Evolutionary conservation across 2,329 filamentous ascomycete species (phyloP), one percentile per base, ranked within the genome.

Genomic region (Parascedosporium putredinis): DNA sequence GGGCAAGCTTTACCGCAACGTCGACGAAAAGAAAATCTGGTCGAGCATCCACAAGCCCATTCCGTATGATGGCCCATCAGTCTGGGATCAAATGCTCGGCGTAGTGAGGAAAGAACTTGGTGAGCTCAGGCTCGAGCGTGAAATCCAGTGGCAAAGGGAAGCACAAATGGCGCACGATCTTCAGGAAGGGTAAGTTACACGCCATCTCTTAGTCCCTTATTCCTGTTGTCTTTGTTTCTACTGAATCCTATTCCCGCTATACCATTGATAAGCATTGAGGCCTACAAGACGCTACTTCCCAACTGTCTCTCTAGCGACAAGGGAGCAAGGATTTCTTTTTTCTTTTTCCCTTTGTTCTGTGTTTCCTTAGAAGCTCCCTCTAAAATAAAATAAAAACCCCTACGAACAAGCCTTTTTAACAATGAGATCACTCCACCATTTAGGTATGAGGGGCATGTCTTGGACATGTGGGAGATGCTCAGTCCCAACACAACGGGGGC

Each of bases 11-110:
- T 93, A 86, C 59, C 78, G 86, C 2, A 75, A 73, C 0, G 81
- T 94, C 9, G 79, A 94, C 56, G 87, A 93, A 62, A 71, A 72
- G 43, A 72, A 74, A 48, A 84, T 90, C 40, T 83, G 82, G 69
- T 61, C 74, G 4, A 64, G 81, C 14, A 71, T 75, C 34, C 67
- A 62, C 42, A 58, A 60, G 12, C 55, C 46, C 1, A 54, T 62
- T 3, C 57, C 55, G 6, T 57, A 46, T 9, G 52, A 45, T 2
- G 63, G 64, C 0, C 51, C 57, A 1, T 64, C 67, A 0, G 65
- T 78, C 2, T 78, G 74, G 72, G 61, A 68, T 2, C 59, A 66
- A 5, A 52, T 79, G 1, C 48, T 71, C 3, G 47, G 33, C 0
- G 55, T 54, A 10, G 55, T 65, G 3, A 23, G 56, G 8, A 53